Percentiles rank a stretch among this genome's conserved stretches.
These are phyloP conservation scores for Phytophthora foliorum DNA, from an alignment of 352 stramenopile species.

Conservation along the genomic window DNA sequence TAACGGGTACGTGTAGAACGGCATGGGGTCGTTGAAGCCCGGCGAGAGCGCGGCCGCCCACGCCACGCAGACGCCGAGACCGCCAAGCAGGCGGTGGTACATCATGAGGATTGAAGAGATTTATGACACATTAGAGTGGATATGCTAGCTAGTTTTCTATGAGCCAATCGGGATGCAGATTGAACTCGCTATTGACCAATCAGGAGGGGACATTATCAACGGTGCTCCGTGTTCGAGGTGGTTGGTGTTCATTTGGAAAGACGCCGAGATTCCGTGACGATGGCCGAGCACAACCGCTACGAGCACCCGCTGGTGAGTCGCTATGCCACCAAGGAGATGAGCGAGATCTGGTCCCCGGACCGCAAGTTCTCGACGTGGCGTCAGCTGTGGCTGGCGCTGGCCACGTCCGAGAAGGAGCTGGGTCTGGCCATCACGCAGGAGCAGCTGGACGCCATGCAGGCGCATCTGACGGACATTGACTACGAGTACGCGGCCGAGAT, in stretches of 20 bases:
- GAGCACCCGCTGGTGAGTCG: slow-evolving; percentile 92
- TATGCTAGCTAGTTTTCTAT: slow-evolving; percentile 1
- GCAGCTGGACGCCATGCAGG: slow-evolving; percentile 97
- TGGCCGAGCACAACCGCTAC: slow-evolving; percentile 81
- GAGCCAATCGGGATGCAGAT: neutral
- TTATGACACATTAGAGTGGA: too few relatives aligned
- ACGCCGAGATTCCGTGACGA: slow-evolving; percentile 8
- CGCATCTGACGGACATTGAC: slow-evolving; percentile 97
- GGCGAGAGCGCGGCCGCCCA: slow-evolving; percentile 28
- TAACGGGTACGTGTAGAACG: slow-evolving; percentile 38
- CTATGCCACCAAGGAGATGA: slow-evolving; percentile 99
- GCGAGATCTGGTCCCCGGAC: slow-evolving; percentile 97
- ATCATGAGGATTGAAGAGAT: too few relatives aligned
- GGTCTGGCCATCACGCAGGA: slow-evolving; percentile 98
- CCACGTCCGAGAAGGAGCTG: slow-evolving; percentile 97
- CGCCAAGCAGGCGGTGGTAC: too few relatives aligned
- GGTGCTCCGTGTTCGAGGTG: slow-evolving; percentile 14
- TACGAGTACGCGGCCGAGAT: slow-evolving; percentile 98
- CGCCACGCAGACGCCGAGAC: slow-evolving; percentile 1
- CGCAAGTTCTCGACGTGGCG: slow-evolving; percentile 99
- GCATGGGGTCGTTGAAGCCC: slow-evolving; percentile 42
- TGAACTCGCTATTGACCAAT: neutral
- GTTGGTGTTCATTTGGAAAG: slow-evolving; percentile 15
- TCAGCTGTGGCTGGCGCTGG: slow-evolving; percentile 98
- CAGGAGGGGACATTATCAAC: neutral